A percentile compares a stretch with the other conserved stretches of the same genome.
These are phyloP conservation scores for Bruguiera hainesii DNA, from an alignment of 441 rosid species.

Conservation along the genomic window DNA sequence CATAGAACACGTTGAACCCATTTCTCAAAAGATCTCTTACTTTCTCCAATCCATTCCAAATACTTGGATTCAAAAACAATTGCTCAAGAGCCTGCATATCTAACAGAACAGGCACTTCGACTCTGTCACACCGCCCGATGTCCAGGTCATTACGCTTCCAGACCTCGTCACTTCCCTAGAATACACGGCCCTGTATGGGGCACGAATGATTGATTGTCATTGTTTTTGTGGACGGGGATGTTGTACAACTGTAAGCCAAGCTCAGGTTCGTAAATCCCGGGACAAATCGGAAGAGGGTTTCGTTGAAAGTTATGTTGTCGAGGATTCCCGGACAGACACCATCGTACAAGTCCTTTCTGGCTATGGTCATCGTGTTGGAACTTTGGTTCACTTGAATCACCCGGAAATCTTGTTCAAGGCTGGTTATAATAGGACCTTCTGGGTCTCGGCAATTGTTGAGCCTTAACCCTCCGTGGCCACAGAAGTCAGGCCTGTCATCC, in stretches of 20 bases:
- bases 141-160: neutral
- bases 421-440: neutral
- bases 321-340: neutral
- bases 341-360: neutral
- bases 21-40: neutral
- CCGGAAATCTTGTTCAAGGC: neutral
- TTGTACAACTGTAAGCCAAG: conserved; percentile 11
- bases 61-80: too few relatives aligned
- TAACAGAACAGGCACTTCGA: neutral
- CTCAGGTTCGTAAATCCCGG: neutral
- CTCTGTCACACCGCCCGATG: neutral
- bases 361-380: neutral
- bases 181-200: neutral
- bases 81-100: neutral
- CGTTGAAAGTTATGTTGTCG: neutral
- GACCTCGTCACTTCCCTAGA: conserved; percentile 4
- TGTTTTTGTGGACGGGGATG: neutral
- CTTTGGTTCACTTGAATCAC: neutral
- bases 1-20: neutral
- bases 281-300: too few relatives aligned
- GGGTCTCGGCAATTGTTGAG: conserved; percentile 4
- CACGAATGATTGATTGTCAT: neutral
- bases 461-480: conserved; percentile 10
- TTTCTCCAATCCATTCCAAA: neutral
- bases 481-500: neutral